Evolutionary conservation across 345 rosid genomes (phyloP).

Genomic region (Microcos paniculata): DNA sequence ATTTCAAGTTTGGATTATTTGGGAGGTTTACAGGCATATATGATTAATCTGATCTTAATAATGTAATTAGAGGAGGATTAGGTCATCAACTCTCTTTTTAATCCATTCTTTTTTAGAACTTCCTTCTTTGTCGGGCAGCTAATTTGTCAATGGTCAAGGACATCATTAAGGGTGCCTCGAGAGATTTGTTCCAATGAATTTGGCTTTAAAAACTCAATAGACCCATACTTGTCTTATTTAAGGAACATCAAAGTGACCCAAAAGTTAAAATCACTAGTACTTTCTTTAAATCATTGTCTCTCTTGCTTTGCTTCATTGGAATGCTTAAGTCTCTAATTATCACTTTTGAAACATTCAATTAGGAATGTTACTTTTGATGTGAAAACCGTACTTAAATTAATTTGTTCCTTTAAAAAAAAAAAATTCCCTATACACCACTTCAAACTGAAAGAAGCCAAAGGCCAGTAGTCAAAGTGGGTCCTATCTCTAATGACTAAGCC

Average conservation of each 20-base stretch:
- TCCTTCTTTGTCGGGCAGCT: conserved; percentile 34
- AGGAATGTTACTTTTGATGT: conserved; percentile 6
- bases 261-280: conserved; percentile 18
- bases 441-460: conserved; percentile 1
- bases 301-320: conserved; percentile 12
- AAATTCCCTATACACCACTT: conserved; percentile 1
- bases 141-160: conserved; percentile 39
- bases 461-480: conserved; percentile 46
- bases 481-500: conserved; percentile 27
- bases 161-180: conserved; percentile 28
- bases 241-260: conserved; percentile 10
- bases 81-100: conserved; percentile 21
- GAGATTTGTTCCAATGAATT: conserved; percentile 36
- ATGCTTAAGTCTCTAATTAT: conserved; percentile 21
- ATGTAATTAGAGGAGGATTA: conserved; percentile 25
- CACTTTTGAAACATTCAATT: conserved; percentile 15
- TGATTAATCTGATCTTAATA: not conserved
- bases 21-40: not conserved
- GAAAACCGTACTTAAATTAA: not conserved
- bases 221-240: conserved; percentile 15
- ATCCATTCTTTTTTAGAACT: not conserved
- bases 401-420: not conserved
- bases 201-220: conserved; percentile 33
- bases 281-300: conserved; percentile 18
- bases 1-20: conserved; percentile 19